Base-by-base conservation (phyloP, 495 filamentous ascomycete species). In the Clavariopsis aquatica region DNA sequence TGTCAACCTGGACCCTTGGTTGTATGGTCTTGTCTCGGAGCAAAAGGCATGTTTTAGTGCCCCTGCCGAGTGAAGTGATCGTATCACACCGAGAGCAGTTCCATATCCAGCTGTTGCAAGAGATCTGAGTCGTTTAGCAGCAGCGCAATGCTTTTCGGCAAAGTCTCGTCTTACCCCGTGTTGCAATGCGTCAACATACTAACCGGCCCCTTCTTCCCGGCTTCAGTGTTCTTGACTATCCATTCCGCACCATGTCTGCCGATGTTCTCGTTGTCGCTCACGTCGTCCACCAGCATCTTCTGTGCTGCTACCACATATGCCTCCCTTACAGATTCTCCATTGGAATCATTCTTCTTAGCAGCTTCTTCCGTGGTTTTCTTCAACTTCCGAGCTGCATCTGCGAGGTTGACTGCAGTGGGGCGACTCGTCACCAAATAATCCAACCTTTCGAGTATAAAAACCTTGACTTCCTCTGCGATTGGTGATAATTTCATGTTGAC, bases 1-100 rank as follows among this genome's bases (percentile, higher is more conserved):
- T 13, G 94, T 98, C 47, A 98, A 79, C 23, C 95, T 86, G 47
- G 92, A 93, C 46, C 94, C 94, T 80, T 98, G 94, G 78, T 98
- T 98, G 77, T 98, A 98, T 0, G 94, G 94, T 24, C 94, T 84
- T 8, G 94, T 98, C 77, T 98, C 94, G 65, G 94, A 96, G 80
- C 93, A 98, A 80, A 89, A 98, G 49, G 89, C 93, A 65, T 89
- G 92, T 55, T 84, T 78, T 41, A 98, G 80, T 3, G 80, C 76
- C 15, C 80, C 78, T 46, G 79, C 81, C 3, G 84, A 73, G 69
- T 92, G 82, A 31, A 98, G 78, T n/a, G 87, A 87, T 62, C 94
- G 91, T 69, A 98, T 89, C 59, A 98, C 93, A 12, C 94, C 94
- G 9, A 98, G 80, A 1, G 94, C 94, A 36, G 94, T 98, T 57